Evolutionary conservation across 441 rosid genomes (phyloP), one percentile per base, ranked within the genome.

Genomic region (Populus hybrid): DNA sequence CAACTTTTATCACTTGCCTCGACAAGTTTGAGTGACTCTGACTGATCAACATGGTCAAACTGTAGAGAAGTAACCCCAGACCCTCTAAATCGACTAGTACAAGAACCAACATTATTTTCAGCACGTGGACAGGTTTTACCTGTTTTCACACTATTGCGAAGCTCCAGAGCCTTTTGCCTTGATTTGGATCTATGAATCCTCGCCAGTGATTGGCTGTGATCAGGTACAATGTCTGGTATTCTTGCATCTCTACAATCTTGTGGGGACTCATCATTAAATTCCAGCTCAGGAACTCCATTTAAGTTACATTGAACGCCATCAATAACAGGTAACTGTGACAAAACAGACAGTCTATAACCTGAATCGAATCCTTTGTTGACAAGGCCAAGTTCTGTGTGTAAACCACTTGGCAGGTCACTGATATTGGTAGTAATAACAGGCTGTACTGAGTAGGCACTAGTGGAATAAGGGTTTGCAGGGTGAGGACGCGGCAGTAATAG

Each of bases 121-220:
- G 76, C 71, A 67, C 32, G 46, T 40, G 82, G 84, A 82, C 81
- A 36, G 53, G 78, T 82, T 81, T 81, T 87, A 11, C 82, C 78
- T 67, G 85, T 86, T 85, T 90, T 91, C 14, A 85, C 87, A 82
- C 97, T 91, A 79, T 85, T 89, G 20, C 98, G 98, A 82, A 84
- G 80, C 87, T 88, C 88, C 75, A 94, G 70, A 85, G 88, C 95
- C 88, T 73, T 84, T 84, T 97, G 98, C 87, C 99, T 94, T 10
- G 93, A 87, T 84, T 84, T 93, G 28, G 99, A 97, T 81, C 97
- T 97, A 81, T 90, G 94, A 84, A 94, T 83, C 80, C 86, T 94
- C 71, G 85, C 90, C 81, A 90, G 79, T 53, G 99, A 89, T 71
- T 78, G 83, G 77, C 80, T 78, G 46, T 85, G 87, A 70, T 87